These are phyloP conservation scores for Achaetomium macrosporum DNA, from an alignment of 2,329 filamentous ascomycete species.

Conservation along the genomic window DNA sequence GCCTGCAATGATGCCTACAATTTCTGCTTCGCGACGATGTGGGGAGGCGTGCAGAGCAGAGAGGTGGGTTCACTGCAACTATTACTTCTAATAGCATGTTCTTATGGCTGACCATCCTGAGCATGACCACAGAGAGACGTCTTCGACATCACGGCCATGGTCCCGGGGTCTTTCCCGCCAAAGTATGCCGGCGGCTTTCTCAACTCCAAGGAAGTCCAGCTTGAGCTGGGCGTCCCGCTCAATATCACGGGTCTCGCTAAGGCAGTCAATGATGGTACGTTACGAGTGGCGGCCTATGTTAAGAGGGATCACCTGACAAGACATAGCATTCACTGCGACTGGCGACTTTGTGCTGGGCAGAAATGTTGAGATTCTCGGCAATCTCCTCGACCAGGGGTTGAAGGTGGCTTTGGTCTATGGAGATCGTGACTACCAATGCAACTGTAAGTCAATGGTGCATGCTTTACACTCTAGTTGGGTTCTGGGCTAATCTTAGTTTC, in stretches of 20 bases:
- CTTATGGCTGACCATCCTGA: not conserved
- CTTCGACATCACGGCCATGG: constrained; percentile 49
- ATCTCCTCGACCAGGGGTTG: constrained; percentile 49
- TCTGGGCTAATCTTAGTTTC: constrained; percentile 26
- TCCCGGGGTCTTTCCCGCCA: constrained; percentile 43
- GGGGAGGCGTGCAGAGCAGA: not conserved
- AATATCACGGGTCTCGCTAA: constrained; percentile 46
- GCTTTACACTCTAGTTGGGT: too few species aligned
- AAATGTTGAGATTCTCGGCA: constrained; percentile 38
- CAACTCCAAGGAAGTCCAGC: constrained; percentile 48
- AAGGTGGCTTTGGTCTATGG: constrained; percentile 51
- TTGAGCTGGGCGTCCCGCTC: constrained; percentile 51
- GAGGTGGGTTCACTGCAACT: constrained; percentile 3
- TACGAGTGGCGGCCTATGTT: not conserved
- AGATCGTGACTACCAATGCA: constrained; percentile 51
- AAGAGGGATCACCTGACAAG: not conserved
- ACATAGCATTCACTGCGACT: constrained; percentile 33
- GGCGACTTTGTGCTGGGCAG: constrained; percentile 29
- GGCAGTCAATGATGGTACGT: constrained; percentile 29
- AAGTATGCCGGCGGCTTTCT: constrained; percentile 48
- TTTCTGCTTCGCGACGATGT: constrained; percentile 17
- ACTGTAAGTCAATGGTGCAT: constrained; percentile 27
- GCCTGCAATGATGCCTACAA: constrained; percentile 16
- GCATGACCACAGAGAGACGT: constrained; percentile 33
- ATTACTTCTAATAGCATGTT: not conserved